phyloP scores from a whole-genome alignment of 73 alveolate genomes.

The Stentor roeselii region DNA sequence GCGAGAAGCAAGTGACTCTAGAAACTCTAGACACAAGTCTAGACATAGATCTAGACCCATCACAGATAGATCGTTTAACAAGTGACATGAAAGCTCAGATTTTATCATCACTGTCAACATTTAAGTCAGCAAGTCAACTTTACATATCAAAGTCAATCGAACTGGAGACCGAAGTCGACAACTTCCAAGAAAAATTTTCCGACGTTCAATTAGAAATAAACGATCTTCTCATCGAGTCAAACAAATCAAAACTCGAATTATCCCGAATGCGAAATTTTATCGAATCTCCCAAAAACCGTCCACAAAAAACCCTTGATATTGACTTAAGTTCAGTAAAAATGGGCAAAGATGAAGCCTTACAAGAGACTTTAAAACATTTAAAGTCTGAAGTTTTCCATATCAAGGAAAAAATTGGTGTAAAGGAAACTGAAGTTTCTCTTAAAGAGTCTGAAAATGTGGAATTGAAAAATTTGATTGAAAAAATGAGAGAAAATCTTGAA shows the following conservation, averaged over 20 bases:
- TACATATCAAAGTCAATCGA: neutral
- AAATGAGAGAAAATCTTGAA: neutral
- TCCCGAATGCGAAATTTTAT: neutral
- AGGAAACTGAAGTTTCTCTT: neutral
- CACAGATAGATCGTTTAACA: too few relatives aligned
- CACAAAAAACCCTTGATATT: neutral
- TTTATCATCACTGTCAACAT: neutral
- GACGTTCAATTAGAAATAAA: neutral
- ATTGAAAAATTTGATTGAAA: neutral
- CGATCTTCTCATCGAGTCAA: neutral
- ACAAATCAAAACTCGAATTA: neutral
- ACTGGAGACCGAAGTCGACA: neutral
- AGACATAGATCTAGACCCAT: too few relatives aligned
- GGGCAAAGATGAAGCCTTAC: neutral
- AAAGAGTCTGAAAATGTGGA: neutral
- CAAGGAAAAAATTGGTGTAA: neutral
- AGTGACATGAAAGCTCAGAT: slow-evolving; percentile 24
- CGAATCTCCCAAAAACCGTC: neutral
- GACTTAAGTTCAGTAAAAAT: neutral
- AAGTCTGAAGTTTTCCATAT: neutral
- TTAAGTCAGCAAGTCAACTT: neutral
- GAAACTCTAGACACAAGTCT: too few relatives aligned
- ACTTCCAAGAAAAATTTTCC: neutral
- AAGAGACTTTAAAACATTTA: neutral
- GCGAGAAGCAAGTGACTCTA: too few relatives aligned